Percentiles rank a stretch among this genome's conserved stretches.
phyloP scores from a whole-genome alignment of 352 stramenopile species.

The Phytophthora ramorum region DNA sequence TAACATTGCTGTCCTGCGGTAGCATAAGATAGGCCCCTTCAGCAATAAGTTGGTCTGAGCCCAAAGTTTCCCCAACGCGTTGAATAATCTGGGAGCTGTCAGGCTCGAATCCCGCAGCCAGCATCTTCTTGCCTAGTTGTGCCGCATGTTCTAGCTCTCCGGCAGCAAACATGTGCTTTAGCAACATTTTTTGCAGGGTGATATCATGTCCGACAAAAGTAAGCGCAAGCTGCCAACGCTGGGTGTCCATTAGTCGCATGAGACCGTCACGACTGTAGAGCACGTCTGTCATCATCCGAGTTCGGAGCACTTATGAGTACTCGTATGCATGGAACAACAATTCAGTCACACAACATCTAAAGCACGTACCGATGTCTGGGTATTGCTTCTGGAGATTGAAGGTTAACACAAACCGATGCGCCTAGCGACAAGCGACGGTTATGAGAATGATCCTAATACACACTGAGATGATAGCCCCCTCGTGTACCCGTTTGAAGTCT shows the following conservation, averaged over 20 bases:
- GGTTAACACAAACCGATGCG: conserved; percentile 62
- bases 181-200: conserved; percentile 54
- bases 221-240: conserved; percentile 67
- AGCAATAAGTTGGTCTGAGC: not conserved
- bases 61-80: not conserved
- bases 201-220: conserved; percentile 67
- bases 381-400: conserved; percentile 58
- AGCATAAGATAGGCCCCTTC: conserved; percentile 40
- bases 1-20: conserved; percentile 19
- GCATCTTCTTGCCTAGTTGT: conserved; percentile 47
- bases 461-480: not conserved
- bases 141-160: conserved; percentile 39
- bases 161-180: conserved; percentile 49
- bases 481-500: conserved; percentile 66
- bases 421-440: conserved; percentile 31
- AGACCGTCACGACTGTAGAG: conserved; percentile 69
- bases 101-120: conserved; percentile 13
- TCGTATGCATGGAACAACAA: not conserved
- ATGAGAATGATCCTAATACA: not conserved
- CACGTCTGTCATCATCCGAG: conserved; percentile 33
- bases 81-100: conserved; percentile 18
- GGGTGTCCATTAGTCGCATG: conserved; percentile 64
- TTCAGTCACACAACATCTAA: not conserved
- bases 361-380: conserved; percentile 54
- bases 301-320: not conserved